A percentile compares a stretch with the other conserved stretches of the same genome.
phyloP scores from a whole-genome alignment of 1,284 basidiomycete species.

The Ganoderma leucocontextum region DNA sequence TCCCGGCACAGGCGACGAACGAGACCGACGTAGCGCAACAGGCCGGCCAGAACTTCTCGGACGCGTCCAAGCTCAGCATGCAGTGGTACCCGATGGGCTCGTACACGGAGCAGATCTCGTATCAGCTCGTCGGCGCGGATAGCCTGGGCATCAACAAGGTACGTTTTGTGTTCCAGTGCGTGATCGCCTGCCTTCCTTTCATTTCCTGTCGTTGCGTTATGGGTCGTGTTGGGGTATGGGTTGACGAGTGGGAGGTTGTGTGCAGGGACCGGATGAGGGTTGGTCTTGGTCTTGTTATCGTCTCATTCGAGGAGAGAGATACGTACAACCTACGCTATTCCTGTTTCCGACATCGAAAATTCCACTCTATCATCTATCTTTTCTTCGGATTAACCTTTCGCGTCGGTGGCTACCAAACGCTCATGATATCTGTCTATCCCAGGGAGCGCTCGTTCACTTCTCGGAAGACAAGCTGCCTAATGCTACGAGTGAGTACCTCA shows the following conservation, averaged over 20 bases:
- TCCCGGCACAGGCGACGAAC: conserved; percentile 80
- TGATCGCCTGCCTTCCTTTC: background rate
- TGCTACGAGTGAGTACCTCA: conserved; percentile 44
- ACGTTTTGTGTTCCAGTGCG: conserved; percentile 21
- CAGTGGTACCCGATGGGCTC: conserved; percentile 66
- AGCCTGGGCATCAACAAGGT: conserved; percentile 64
- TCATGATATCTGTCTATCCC: conserved; percentile 5
- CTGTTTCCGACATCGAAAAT: background rate
- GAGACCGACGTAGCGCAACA: conserved; percentile 60
- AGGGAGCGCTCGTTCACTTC: conserved; percentile 85
- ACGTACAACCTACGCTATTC: background rate
- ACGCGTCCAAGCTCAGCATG: conserved; percentile 64
- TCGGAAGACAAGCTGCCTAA: conserved; percentile 57
- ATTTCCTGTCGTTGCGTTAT: background rate
- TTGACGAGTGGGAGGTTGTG: background rate
- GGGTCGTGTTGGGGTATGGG: background rate
- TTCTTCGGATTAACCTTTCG: background rate
- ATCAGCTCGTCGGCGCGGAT: conserved; percentile 60
- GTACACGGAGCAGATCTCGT: conserved; percentile 61
- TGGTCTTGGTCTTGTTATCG: background rate
- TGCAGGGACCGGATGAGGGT: background rate
- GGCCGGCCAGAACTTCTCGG: conserved; percentile 58
- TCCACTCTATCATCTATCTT: background rate
- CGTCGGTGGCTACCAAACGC: background rate
- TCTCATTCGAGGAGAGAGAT: background rate